Conservation (phyloP, 2,329 filamentous ascomycete species). For the Tolypocladium tropicale region DNA sequence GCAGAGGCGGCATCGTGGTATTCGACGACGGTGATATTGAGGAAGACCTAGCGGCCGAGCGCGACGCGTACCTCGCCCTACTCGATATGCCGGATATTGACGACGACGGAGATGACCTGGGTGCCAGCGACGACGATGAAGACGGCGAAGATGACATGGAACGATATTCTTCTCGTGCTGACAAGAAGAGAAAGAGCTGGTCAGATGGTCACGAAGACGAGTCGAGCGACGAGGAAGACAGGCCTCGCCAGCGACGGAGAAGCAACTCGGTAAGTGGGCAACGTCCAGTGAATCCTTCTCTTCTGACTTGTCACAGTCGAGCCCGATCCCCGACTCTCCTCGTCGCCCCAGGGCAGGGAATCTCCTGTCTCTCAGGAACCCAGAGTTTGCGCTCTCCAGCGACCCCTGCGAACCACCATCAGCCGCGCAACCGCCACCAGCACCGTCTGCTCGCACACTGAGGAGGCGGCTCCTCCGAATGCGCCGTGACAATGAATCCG, state of each 20-base stretch:
- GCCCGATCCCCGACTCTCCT: conserved; percentile 55
- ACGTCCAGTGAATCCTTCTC: not conserved
- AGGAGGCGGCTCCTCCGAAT: conserved; percentile 65
- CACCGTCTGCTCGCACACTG: conserved; percentile 61
- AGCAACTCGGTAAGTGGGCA: conserved; percentile 67
- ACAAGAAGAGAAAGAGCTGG: conserved; percentile 71
- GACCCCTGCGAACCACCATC: conserved; percentile 44
- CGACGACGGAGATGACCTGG: conserved; percentile 66
- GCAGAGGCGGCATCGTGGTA: conserved; percentile 80
- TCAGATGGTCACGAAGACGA: conserved; percentile 61
- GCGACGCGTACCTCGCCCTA: conserved; percentile 75
- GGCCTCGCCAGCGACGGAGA: conserved; percentile 68
- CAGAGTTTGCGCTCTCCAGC: conserved; percentile 35
- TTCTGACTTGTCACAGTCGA: conserved; percentile 37
- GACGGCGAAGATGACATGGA: conserved; percentile 33
- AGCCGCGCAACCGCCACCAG: conserved; percentile 46
- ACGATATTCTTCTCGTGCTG: conserved; percentile 31
- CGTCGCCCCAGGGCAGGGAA: conserved; percentile 49
- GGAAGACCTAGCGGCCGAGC: conserved; percentile 63
- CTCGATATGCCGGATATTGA: conserved; percentile 85
- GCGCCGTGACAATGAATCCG: conserved; percentile 63
- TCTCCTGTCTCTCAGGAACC: conserved; percentile 43
- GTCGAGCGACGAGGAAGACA: conserved; percentile 61
- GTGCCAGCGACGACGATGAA: conserved; percentile 55
- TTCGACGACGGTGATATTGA: conserved; percentile 96